Evolutionary conservation across 495 filamentous ascomycete genomes (phyloP).

Genomic region (Hypoxylon crocopeplum): DNA sequence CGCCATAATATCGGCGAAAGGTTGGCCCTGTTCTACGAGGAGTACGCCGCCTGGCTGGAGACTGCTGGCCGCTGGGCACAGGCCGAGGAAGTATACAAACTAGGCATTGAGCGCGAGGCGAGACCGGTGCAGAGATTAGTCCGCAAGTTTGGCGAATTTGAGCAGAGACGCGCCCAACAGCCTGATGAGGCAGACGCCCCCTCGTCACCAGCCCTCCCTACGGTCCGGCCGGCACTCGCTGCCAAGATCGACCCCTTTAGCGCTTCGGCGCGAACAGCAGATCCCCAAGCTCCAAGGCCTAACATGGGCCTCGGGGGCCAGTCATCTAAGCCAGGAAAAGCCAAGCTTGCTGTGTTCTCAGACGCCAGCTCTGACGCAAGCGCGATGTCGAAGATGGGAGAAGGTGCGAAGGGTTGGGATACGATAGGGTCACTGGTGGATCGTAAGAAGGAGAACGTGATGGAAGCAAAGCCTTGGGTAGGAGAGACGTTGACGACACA

Average conservation of each 20-base stretch:
- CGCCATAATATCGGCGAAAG: conserved; percentile 87
- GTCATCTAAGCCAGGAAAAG: conserved; percentile 65
- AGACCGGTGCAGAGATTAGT: conserved; percentile 79
- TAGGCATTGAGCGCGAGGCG: conserved; percentile 88
- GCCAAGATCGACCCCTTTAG: conserved; percentile 86
- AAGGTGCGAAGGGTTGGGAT: conserved; percentile 80
- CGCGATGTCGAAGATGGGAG: conserved; percentile 54
- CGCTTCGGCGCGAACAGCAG: conserved; percentile 51
- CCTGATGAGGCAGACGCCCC: conserved; percentile 68
- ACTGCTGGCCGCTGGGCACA: conserved; percentile 84
- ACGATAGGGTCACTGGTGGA: conserved; percentile 85
- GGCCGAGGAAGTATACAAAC: conserved; percentile 89
- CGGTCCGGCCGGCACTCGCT: conserved; percentile 81
- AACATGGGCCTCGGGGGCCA: conserved; percentile 53
- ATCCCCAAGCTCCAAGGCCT: conserved; percentile 71
- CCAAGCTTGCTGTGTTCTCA: conserved; percentile 93
- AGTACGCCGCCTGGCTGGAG: conserved; percentile 93
- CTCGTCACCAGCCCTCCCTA: conserved; percentile 83
- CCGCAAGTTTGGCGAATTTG: conserved; percentile 90
- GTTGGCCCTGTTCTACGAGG: conserved; percentile 95
- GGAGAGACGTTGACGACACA: conserved; percentile 90
- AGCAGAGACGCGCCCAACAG: conserved; percentile 71
- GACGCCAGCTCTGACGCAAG: conserved; percentile 67
- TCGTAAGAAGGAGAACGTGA: conserved; percentile 89
- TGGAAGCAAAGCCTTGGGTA: conserved; percentile 88